Percentiles rank a stretch among this genome's conserved stretches.
phyloP scores from a whole-genome alignment of 768 basidiomycete genomes.

The Lactifluus hygrophoroides region DNA sequence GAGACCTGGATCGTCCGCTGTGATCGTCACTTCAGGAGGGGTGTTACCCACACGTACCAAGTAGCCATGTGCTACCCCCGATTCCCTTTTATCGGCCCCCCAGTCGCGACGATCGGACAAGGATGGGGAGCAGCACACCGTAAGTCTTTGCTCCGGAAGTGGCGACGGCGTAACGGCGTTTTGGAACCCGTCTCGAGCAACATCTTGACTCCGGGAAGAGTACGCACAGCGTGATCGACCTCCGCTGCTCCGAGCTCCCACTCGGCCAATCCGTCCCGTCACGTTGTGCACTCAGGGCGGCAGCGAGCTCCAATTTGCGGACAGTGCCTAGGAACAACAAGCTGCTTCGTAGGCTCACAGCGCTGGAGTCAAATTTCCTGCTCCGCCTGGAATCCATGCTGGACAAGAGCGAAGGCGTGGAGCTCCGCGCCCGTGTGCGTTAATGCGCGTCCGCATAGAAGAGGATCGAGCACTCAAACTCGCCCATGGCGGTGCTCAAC shows the following conservation, averaged over 20 bases:
- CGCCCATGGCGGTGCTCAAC: constrained; percentile 49
- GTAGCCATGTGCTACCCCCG: constrained; percentile 46
- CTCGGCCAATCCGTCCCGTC: constrained; percentile 31
- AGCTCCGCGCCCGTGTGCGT: constrained; percentile 33
- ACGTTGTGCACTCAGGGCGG: background rate
- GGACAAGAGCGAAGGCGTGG: constrained; percentile 25
- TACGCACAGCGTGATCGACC: constrained; percentile 56
- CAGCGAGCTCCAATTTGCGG: background rate
- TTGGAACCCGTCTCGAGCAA: constrained; percentile 60
- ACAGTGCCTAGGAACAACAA: background rate
- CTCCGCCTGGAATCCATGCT: constrained; percentile 34
- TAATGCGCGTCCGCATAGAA: constrained; percentile 54
- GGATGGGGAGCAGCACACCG: constrained; percentile 30
- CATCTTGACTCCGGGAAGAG: constrained; percentile 58
- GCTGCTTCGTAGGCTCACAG: background rate
- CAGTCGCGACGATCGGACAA: constrained; percentile 15
- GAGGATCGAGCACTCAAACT: constrained; percentile 58
- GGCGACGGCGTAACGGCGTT: constrained; percentile 61
- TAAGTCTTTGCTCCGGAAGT: constrained; percentile 70
- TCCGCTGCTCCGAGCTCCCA: constrained; percentile 49
- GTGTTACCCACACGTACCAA: constrained; percentile 62
- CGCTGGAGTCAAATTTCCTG: constrained; percentile 32
- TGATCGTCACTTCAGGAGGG: constrained; percentile 61
- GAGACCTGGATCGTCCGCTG: constrained; percentile 66
- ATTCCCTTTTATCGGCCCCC: background rate